These are phyloP conservation scores for Vishniacozyma victoriae DNA, from an alignment of 768 basidiomycete genomes.

Conservation along the genomic window DNA sequence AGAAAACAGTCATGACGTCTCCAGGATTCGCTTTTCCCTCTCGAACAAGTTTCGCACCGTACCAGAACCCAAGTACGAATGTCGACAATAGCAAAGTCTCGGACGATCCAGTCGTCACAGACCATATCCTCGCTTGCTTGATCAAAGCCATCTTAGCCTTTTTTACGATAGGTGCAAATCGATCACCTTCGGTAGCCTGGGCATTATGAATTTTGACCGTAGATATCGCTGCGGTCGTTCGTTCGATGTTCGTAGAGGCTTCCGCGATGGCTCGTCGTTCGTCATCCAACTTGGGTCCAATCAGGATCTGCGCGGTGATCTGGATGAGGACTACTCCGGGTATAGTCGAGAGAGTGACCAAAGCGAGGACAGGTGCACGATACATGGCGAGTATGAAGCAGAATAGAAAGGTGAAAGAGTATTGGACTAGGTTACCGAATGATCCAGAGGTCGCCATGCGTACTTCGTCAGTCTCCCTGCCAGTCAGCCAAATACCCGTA, in stretches of 20 bases:
- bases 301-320: slow-evolving; percentile 63
- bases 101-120: slow-evolving; percentile 58
- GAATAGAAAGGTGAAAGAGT: slow-evolving; percentile 70
- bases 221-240: slow-evolving; percentile 64
- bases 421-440: slow-evolving; percentile 70
- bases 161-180: slow-evolving; percentile 52
- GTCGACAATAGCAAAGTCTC: slow-evolving; percentile 83
- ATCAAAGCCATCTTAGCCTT: slow-evolving; percentile 53
- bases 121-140: slow-evolving; percentile 68
- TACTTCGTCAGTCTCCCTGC: slow-evolving; percentile 90
- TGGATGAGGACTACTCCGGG: slow-evolving; percentile 75
- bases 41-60: slow-evolving; percentile 80
- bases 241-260: slow-evolving; percentile 75
- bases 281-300: slow-evolving; percentile 59
- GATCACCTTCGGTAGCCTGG: slow-evolving; percentile 54
- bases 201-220: slow-evolving; percentile 95
- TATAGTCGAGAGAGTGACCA: slow-evolving; percentile 85
- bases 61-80: slow-evolving; percentile 98
- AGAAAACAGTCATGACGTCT: slow-evolving; percentile 92
- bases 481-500: background rate
- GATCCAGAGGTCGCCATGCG: slow-evolving; percentile 76
- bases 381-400: slow-evolving; percentile 75
- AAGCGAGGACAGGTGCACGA: slow-evolving; percentile 73
- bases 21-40: slow-evolving; percentile 64
- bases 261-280: slow-evolving; percentile 64